Percentiles rank a stretch among this genome's conserved stretches.
phyloP scores from a whole-genome alignment of 306 rosid species.

The Lathyrus aphaca region DNA sequence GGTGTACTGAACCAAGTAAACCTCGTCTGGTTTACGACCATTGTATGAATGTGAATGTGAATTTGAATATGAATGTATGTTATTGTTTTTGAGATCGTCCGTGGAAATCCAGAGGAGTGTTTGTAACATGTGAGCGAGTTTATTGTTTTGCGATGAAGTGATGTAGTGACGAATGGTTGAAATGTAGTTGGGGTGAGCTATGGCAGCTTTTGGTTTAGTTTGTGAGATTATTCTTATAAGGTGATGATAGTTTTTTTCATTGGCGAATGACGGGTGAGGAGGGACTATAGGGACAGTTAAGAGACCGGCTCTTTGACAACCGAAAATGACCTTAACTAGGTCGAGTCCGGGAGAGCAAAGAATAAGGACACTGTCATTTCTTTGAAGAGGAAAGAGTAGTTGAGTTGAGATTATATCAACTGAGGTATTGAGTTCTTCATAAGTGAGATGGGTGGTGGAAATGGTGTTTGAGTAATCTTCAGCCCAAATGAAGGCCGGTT shows the following conservation, averaged over 20 bases:
- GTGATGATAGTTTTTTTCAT: slow-evolving; percentile 57
- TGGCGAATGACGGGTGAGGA: slow-evolving; percentile 58
- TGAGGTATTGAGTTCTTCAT: slow-evolving; percentile 59
- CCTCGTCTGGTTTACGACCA: slow-evolving; percentile 61
- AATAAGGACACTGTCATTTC: slow-evolving; percentile 57
- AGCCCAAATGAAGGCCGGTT: slow-evolving; percentile 80
- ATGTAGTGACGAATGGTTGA: slow-evolving; percentile 42
- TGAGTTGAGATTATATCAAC: slow-evolving; percentile 50
- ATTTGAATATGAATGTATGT: not conserved
- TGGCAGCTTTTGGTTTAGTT: slow-evolving; percentile 81
- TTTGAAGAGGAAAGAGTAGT: slow-evolving; percentile 46
- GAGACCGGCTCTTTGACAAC: slow-evolving; percentile 77
- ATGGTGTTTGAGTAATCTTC: slow-evolving; percentile 30
- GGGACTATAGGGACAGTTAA: slow-evolving; percentile 67
- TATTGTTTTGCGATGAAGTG: slow-evolving; percentile 40
- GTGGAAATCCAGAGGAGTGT: slow-evolving; percentile 60
- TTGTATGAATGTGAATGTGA: slow-evolving; percentile 23
- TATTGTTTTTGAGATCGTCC: slow-evolving; percentile 37
- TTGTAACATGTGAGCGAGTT: slow-evolving; percentile 47
- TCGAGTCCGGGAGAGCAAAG: slow-evolving; percentile 74
- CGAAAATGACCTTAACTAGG: slow-evolving; percentile 66
- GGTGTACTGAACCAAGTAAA: slow-evolving; percentile 78
- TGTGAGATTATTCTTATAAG: slow-evolving; percentile 60
- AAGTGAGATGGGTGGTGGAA: slow-evolving; percentile 50
- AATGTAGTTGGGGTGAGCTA: slow-evolving; percentile 63